phyloP scores from a whole-genome alignment of 2,329 filamentous ascomycete genomes.

The Neocatenulostroma microsporum region DNA sequence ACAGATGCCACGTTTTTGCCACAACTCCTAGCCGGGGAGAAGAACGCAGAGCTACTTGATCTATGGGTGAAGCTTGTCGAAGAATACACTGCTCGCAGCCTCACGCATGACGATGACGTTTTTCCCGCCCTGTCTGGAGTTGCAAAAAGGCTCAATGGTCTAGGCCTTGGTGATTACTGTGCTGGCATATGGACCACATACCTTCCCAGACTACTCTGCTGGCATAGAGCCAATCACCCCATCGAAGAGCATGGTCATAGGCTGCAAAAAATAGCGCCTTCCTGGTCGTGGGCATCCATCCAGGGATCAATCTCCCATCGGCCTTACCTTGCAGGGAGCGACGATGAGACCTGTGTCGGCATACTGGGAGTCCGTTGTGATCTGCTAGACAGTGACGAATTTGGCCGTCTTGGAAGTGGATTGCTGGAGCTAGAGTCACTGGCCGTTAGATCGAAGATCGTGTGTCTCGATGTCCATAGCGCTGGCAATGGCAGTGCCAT shows the following conservation, averaged over 20 bases:
- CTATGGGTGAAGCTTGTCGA: not conserved
- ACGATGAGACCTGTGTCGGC: too few species aligned
- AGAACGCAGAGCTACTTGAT: not conserved
- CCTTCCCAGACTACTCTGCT: not conserved
- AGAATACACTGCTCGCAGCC: not conserved
- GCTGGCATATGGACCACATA: not conserved
- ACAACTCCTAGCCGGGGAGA: not conserved
- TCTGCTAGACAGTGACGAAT: too few species aligned
- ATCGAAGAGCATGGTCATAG: not conserved
- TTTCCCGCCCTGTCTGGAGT: not conserved
- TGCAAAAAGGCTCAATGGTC: not conserved
- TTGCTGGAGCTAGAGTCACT: too few species aligned
- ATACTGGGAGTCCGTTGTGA: too few species aligned
- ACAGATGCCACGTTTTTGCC: too few species aligned
- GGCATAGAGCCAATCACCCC: not conserved
- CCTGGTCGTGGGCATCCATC: constrained; percentile 1
- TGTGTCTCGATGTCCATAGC: too few species aligned
- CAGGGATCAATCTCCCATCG: too few species aligned
- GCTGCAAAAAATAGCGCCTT: not conserved
- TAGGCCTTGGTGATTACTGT: not conserved
- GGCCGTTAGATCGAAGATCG: too few species aligned
- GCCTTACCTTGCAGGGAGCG: too few species aligned
- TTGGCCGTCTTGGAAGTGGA: too few species aligned
- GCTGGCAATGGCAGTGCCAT: too few species aligned
- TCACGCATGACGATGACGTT: not conserved